phyloP scores from a whole-genome alignment of 805 yeast genomes.

The Candida montana region DNA sequence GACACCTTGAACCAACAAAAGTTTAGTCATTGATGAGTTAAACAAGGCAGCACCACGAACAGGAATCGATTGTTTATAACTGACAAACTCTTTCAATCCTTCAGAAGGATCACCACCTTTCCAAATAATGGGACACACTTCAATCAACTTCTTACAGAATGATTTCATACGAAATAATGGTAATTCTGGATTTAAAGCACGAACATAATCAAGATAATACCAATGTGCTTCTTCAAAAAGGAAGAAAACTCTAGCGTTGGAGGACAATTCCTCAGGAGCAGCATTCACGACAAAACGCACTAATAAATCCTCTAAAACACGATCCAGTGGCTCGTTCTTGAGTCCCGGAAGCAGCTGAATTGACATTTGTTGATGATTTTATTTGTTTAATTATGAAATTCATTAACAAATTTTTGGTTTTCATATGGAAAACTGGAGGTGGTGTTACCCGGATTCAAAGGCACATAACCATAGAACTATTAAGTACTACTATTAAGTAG shows the following conservation, averaged over 20 bases:
- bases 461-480: no score
- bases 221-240: slow-evolving; percentile 98
- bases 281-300: slow-evolving; percentile 89
- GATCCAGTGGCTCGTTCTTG: slow-evolving; percentile 60
- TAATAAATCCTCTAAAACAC: slow-evolving; percentile 76
- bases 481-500: no score
- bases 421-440: no score
- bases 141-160: slow-evolving; percentile 64
- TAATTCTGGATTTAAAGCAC: slow-evolving; percentile 64
- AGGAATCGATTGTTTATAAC: slow-evolving; percentile 85
- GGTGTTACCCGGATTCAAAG: no score
- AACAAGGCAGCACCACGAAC: slow-evolving; percentile 94
- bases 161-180: slow-evolving; percentile 74
- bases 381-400: background rate
- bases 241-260: slow-evolving; percentile 77
- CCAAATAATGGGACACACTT: slow-evolving; percentile 73
- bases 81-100: slow-evolving; percentile 73
- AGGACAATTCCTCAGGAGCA: slow-evolving; percentile 84
- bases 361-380: slow-evolving; percentile 39
- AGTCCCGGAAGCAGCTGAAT: slow-evolving; percentile 51
- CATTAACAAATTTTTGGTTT: no score
- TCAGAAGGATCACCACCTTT: slow-evolving; percentile 77
- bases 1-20: slow-evolving; percentile 78
- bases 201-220: slow-evolving; percentile 86
- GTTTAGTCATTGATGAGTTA: slow-evolving; percentile 61